phyloP scores from a whole-genome alignment of 2,329 filamentous ascomycete species.

The Juglanconis sp. region DNA sequence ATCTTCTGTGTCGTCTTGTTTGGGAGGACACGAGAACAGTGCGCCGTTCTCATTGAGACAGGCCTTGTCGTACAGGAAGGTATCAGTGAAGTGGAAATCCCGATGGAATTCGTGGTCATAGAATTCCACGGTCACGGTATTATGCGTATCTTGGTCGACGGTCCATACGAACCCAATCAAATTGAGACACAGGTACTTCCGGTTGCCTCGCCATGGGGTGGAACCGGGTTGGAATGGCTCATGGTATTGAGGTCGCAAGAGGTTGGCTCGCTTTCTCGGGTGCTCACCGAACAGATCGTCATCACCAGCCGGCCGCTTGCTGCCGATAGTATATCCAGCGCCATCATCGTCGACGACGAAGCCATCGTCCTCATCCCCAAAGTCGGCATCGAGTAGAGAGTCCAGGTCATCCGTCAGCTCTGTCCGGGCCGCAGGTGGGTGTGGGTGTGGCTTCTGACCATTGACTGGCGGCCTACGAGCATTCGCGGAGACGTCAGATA shows the following conservation, averaged over 20 bases:
- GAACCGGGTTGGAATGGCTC: constrained; percentile 88
- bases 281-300: constrained; percentile 49
- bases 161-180: constrained; percentile 95
- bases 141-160: constrained; percentile 86
- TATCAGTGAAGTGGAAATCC: constrained; percentile 97
- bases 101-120: constrained; percentile 90
- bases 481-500: constrained; percentile 68
- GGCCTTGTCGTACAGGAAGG: constrained; percentile 92
- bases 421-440: constrained; percentile 9
- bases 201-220: constrained; percentile 92
- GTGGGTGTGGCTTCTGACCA: constrained; percentile 46
- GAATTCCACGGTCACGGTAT: constrained; percentile 96
- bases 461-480: constrained; percentile 54
- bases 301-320: constrained; percentile 48
- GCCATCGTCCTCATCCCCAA: constrained; percentile 60
- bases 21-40: constrained; percentile 76
- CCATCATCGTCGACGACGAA: constrained; percentile 96
- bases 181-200: constrained; percentile 91
- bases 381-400: constrained; percentile 66
- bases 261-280: constrained; percentile 47
- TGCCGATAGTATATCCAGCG: constrained; percentile 73
- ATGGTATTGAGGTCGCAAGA: constrained; percentile 66
- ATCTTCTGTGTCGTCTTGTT: constrained; percentile 53
- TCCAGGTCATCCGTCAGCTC: constrained; percentile 64
- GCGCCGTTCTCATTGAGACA: constrained; percentile 83